phyloP scores from a whole-genome alignment of 192 early-diverging fungal genomes.

The Entomortierella beljakovae region DNA sequence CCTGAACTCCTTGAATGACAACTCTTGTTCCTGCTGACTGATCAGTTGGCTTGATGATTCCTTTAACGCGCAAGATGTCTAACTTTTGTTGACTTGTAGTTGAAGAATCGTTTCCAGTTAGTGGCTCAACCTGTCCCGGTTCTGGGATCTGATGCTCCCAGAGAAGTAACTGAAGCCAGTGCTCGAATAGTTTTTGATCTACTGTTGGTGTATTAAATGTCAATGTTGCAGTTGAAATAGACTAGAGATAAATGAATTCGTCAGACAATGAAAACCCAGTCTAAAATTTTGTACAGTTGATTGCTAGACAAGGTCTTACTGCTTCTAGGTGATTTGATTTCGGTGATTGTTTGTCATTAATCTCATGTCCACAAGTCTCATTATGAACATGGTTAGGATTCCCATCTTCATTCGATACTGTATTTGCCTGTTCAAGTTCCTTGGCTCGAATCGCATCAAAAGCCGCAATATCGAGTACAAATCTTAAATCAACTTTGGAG shows the following conservation, averaged over 20 bases:
- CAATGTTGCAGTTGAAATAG: constrained; percentile 64
- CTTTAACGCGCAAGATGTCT: constrained; percentile 71
- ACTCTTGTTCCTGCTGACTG: constrained; percentile 50
- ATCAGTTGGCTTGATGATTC: constrained; percentile 57
- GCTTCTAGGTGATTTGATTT: constrained; percentile 31
- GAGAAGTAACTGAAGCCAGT: constrained; percentile 81
- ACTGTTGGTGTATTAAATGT: constrained; percentile 62
- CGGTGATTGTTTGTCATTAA: not conserved
- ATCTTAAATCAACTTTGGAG: constrained; percentile 59
- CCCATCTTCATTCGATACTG: constrained; percentile 17
- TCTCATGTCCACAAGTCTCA: constrained; percentile 21
- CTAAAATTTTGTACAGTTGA: not conserved
- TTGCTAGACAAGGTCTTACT: constrained; percentile 16
- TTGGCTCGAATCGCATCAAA: constrained; percentile 53
- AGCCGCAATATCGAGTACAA: constrained; percentile 65
- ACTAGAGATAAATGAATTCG: constrained; percentile 43
- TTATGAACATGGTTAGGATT: constrained; percentile 43
- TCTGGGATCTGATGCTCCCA: constrained; percentile 71
- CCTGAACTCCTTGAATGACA: constrained; percentile 74
- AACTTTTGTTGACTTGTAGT: constrained; percentile 23
- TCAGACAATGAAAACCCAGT: not conserved
- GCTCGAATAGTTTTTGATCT: constrained; percentile 59
- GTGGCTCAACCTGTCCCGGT: not conserved
- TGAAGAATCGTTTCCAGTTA: not conserved
- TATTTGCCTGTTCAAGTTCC: constrained; percentile 33